Conservation (phyloP, 129 eudicot genomes). For the Flaveria sonorensis region DNA sequence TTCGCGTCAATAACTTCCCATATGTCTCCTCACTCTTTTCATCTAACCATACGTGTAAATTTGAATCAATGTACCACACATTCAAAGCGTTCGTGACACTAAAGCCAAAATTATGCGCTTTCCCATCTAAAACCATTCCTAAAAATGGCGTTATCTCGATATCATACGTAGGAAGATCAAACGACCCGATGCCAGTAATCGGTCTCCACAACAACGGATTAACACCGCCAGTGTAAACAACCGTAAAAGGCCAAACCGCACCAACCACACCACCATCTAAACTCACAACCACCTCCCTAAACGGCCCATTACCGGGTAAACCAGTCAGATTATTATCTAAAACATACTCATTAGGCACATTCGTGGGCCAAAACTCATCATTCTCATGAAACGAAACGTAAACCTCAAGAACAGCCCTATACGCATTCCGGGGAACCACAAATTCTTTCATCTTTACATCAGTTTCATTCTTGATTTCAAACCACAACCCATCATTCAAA, state of each 20-base stretch:
- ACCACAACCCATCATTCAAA: constrained; percentile 82
- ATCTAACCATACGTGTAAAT: constrained; percentile 83
- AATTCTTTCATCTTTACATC: constrained; percentile 48
- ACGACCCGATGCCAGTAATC: constrained; percentile 75
- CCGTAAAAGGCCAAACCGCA: constrained; percentile 78
- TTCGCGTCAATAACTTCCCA: constrained; percentile 51
- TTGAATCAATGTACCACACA: constrained; percentile 82
- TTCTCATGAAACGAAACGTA: constrained; percentile 83
- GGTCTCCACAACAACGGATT: constrained; percentile 90
- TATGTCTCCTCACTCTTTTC: constrained; percentile 41
- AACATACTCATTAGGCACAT: constrained; percentile 64
- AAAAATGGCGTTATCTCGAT: constrained; percentile 80
- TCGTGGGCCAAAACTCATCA: constrained; percentile 81
- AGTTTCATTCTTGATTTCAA: constrained; percentile 54
- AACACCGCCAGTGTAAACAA: constrained; percentile 75
- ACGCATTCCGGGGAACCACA: constrained; percentile 59
- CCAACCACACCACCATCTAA: constrained; percentile 63
- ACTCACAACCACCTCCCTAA: constrained; percentile 79
- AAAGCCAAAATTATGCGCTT: constrained; percentile 55
- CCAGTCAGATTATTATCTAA: constrained; percentile 55
- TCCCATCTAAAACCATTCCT: constrained; percentile 55
- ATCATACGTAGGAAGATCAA: constrained; percentile 80
- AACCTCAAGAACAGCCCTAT: constrained; percentile 77
- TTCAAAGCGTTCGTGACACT: constrained; percentile 74
- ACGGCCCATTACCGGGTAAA: constrained; percentile 70